These are phyloP conservation scores for Artemisia annua DNA, from an alignment of 129 eudicot species.

Conservation along the genomic window DNA sequence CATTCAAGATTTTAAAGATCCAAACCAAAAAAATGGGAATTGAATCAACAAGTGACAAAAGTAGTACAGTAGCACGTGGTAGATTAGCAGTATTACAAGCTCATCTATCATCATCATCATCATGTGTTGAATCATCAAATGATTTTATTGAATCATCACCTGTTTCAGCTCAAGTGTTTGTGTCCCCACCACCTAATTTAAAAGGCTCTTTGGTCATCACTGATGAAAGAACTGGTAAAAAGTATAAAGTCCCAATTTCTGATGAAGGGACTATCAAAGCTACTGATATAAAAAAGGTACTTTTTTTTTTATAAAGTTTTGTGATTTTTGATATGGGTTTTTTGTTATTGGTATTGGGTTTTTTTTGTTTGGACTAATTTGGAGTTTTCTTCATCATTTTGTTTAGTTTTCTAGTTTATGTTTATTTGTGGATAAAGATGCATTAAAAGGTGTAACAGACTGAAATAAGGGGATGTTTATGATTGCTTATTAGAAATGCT, in stretches of 20 bases:
- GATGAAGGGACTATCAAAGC: slow-evolving; percentile 89
- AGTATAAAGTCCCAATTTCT: slow-evolving; percentile 63
- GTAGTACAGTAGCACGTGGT: slow-evolving; percentile 53
- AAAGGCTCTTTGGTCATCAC: slow-evolving; percentile 55
- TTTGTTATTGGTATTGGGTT: neutral
- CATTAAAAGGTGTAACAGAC: too few species aligned
- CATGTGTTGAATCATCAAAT: slow-evolving; percentile 44
- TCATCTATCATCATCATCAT: slow-evolving; percentile 67
- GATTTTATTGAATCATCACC: slow-evolving; percentile 39
- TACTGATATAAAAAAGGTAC: slow-evolving; percentile 84
- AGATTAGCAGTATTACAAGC: slow-evolving; percentile 80
- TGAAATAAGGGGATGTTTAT: too few species aligned
- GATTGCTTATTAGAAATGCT: neutral
- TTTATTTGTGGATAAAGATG: too few species aligned
- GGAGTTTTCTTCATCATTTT: too few species aligned
- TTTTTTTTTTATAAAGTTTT: neutral
- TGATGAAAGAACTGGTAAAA: slow-evolving; percentile 91
- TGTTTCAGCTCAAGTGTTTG: slow-evolving; percentile 55
- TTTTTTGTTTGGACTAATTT: neutral
- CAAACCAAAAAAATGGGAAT: slow-evolving; percentile 28
- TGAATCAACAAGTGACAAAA: slow-evolving; percentile 9
- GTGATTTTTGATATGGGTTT: neutral
- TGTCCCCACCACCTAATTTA: slow-evolving; percentile 65
- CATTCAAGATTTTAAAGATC: neutral
- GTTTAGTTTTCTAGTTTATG: too few species aligned